phyloP scores from a whole-genome alignment of 257 asterid genomes.

The Echium plantagineum region DNA sequence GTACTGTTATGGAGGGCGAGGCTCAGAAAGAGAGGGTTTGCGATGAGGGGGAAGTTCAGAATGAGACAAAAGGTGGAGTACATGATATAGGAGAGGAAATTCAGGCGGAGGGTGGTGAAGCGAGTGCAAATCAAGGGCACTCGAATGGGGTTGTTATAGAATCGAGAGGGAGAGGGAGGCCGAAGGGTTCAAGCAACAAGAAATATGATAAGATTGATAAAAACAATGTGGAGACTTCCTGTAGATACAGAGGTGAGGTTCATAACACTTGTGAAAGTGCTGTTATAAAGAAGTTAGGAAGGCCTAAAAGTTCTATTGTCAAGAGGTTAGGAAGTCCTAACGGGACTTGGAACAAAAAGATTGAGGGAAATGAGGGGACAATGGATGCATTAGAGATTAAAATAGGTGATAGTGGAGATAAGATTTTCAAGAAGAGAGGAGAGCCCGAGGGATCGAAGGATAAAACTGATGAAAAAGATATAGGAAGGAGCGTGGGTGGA shows the following conservation, averaged over 20 bases:
- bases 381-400: background rate
- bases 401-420: background rate
- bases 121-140: background rate
- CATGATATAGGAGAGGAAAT: background rate
- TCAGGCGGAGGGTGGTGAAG: constrained; percentile 1
- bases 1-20: background rate
- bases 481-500: constrained; percentile 1
- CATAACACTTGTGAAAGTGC: background rate
- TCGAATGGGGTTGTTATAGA: background rate
- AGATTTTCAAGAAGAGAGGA: constrained; percentile 15
- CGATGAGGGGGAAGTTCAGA: background rate
- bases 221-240: constrained; percentile 1
- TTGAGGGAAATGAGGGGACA: background rate
- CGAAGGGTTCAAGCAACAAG: constrained; percentile 26
- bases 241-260: background rate
- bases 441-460: constrained; percentile 29
- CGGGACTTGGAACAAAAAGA: background rate
- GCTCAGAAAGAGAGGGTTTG: background rate
- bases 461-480: constrained; percentile 8
- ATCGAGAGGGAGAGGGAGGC: constrained; percentile 25
- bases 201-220: constrained; percentile 3
- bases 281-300: background rate
- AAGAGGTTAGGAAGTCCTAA: background rate
- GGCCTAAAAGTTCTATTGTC: background rate
- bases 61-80: background rate